These are phyloP conservation scores for Obba rivulosa DNA, from an alignment of 768 basidiomycete species.

Conservation along the genomic window DNA sequence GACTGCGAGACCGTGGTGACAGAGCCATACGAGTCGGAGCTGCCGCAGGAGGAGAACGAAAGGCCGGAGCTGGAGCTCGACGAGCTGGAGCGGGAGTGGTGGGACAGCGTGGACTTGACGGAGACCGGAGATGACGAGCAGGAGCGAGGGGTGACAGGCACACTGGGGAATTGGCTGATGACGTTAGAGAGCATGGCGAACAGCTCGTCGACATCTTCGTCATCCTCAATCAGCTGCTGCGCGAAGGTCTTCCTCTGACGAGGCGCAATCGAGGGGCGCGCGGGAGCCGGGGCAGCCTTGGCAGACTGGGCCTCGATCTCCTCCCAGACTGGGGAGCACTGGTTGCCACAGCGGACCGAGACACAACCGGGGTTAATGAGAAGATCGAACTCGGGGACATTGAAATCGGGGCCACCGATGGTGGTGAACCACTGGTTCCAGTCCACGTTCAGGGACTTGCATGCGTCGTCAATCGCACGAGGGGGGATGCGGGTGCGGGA, in stretches of 20 bases:
- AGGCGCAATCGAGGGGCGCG: slow-evolving; percentile 20
- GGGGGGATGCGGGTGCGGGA: slow-evolving; percentile 68
- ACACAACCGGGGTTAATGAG: slow-evolving; percentile 79
- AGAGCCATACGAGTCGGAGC: slow-evolving; percentile 35
- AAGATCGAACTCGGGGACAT: slow-evolving; percentile 76
- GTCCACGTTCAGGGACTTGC: slow-evolving; percentile 61
- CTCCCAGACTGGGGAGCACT: slow-evolving; percentile 60
- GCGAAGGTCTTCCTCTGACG: slow-evolving; percentile 53
- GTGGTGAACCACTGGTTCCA: slow-evolving; percentile 79
- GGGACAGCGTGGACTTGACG: slow-evolving; percentile 48
- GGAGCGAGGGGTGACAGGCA: slow-evolving; percentile 25
- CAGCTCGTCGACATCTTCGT: slow-evolving; percentile 66
- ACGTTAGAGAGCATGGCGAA: slow-evolving; percentile 72
- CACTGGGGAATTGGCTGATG: slow-evolving; percentile 51
- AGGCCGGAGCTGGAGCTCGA: slow-evolving; percentile 71
- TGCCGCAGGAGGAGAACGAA: slow-evolving; percentile 58
- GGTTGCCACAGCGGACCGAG: slow-evolving; percentile 54
- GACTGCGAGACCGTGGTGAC: slow-evolving; percentile 39
- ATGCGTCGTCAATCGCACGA: slow-evolving; percentile 64
- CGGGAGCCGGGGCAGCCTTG: background rate
- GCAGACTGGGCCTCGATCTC: slow-evolving; percentile 24
- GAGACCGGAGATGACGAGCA: slow-evolving; percentile 36
- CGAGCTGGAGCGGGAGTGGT: slow-evolving; percentile 46
- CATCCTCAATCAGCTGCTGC: slow-evolving; percentile 69
- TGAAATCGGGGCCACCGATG: slow-evolving; percentile 57